Evolutionary conservation across 257 asterid genomes (phyloP).

Genomic region (Hygrophila difformis): DNA sequence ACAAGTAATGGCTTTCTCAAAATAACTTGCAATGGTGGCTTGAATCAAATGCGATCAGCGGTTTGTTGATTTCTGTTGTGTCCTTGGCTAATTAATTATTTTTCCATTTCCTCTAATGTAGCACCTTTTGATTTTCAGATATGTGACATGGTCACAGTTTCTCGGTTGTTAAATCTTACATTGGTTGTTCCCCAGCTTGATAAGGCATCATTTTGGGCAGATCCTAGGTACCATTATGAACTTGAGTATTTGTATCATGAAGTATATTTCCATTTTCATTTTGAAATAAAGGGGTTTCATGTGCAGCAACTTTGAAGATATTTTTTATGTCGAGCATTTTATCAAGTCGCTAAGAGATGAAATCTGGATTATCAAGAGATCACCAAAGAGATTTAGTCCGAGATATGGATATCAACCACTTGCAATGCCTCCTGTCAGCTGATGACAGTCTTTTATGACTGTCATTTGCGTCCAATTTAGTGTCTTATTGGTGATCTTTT

Average conservation of each 20-base stretch:
- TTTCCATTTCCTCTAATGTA: conserved; percentile 14
- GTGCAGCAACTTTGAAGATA: conserved; percentile 52
- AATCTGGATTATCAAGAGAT: conserved; percentile 52
- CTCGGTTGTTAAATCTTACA: conserved; percentile 87
- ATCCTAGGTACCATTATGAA: conserved; percentile 62
- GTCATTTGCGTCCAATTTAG: too few species aligned
- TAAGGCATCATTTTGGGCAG: conserved; percentile 96
- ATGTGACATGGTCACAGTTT: conserved; percentile 94
- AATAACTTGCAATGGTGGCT: conserved; percentile 90
- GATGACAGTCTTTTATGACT: too few species aligned
- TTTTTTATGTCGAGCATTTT: conserved; percentile 64
- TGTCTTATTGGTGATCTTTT: too few species aligned
- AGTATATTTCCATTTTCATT: not conserved
- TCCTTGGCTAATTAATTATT: conserved; percentile 11
- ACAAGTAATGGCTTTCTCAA: conserved; percentile 80
- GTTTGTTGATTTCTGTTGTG: conserved; percentile 29
- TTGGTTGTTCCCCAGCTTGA: conserved; percentile 93
- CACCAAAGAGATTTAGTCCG: conserved; percentile 53
- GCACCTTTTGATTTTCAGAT: conserved; percentile 45
- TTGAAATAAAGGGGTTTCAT: conserved; percentile 7
- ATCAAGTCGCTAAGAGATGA: conserved; percentile 68
- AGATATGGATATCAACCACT: conserved; percentile 41
- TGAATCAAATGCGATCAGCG: conserved; percentile 98
- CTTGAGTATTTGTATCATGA: not conserved
- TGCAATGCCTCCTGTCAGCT: conserved; percentile 70